Percentiles rank a stretch among this genome's conserved stretches.
These are phyloP conservation scores for Teratosphaeria zuluensis DNA, from an alignment of 2,329 filamentous ascomycete species.

Conservation along the genomic window DNA sequence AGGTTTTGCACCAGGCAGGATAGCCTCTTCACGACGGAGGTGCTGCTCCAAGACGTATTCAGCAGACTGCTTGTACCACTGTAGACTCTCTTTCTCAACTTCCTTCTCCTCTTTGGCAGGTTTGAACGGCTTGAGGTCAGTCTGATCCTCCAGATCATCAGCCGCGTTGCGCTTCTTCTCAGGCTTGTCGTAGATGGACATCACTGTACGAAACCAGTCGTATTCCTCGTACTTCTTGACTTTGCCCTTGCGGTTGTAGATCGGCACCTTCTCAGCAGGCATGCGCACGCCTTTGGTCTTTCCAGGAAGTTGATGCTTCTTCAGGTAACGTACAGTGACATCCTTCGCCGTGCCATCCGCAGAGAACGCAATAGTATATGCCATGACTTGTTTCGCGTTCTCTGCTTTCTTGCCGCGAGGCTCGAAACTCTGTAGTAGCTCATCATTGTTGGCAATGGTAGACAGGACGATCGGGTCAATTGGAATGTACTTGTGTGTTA, in stretches of 20 bases:
- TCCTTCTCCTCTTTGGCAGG: conserved; percentile 46
- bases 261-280: conserved; percentile 66
- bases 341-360: conserved; percentile 85
- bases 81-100: conserved; percentile 51
- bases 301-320: conserved; percentile 70
- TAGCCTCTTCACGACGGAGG: conserved; percentile 81
- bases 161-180: conserved; percentile 50
- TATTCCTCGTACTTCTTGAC: conserved; percentile 65
- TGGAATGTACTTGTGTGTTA: conserved; percentile 67
- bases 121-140: conserved; percentile 63
- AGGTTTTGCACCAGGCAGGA: conserved; percentile 57
- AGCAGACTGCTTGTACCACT: conserved; percentile 77
- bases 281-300: conserved; percentile 81
- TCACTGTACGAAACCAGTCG: conserved; percentile 80
- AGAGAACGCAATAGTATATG: conserved; percentile 77
- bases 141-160: conserved; percentile 70
- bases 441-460: conserved; percentile 61
- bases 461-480: conserved; percentile 65
- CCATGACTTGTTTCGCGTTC: conserved; percentile 77
- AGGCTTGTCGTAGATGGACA: conserved; percentile 60
- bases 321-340: conserved; percentile 84
- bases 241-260: conserved; percentile 70
- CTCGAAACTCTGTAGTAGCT: conserved; percentile 66
- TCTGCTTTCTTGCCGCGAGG: conserved; percentile 76
- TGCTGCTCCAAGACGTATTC: conserved; percentile 82